phyloP scores from a whole-genome alignment of 257 asterid species.

The Salvia hispanica region DNA sequence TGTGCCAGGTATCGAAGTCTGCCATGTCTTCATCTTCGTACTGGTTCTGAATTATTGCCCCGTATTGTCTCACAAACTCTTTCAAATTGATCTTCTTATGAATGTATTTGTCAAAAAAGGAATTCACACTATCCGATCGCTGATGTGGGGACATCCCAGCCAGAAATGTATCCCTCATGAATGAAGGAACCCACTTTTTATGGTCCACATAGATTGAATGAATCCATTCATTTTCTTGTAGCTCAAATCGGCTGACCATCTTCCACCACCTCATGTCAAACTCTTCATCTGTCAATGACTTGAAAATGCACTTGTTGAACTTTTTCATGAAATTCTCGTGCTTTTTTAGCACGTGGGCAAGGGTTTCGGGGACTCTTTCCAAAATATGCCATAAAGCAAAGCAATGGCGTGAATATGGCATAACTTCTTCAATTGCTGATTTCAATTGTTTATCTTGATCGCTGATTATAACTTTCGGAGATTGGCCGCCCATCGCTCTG shows the following conservation, averaged over 20 bases:
- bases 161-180: conserved; percentile 69
- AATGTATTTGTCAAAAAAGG: conserved; percentile 82
- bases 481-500: conserved; percentile 82
- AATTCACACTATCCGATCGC: conserved; percentile 77
- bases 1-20: conserved; percentile 93
- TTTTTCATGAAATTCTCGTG: conserved; percentile 67
- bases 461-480: conserved; percentile 76
- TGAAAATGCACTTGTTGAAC: conserved; percentile 81
- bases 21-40: conserved; percentile 94
- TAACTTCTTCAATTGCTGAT: conserved; percentile 71
- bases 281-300: conserved; percentile 79
- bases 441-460: conserved; percentile 73
- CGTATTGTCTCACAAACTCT: conserved; percentile 89
- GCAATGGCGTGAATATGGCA: conserved; percentile 74
- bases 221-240: conserved; percentile 92
- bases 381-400: conserved; percentile 89
- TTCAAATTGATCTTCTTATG: conserved; percentile 80
- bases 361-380: conserved; percentile 71
- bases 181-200: conserved; percentile 80
- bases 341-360: conserved; percentile 62
- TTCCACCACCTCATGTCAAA: conserved; percentile 99
- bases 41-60: conserved; percentile 73
- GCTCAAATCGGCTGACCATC: conserved; percentile 86
- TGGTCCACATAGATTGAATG: conserved; percentile 79
- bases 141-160: conserved; percentile 83